Evolutionary conservation across 2,329 filamentous ascomycete genomes (phyloP), one percentile per base, ranked within the genome.

Genomic region (Parascedosporium putredinis): DNA sequence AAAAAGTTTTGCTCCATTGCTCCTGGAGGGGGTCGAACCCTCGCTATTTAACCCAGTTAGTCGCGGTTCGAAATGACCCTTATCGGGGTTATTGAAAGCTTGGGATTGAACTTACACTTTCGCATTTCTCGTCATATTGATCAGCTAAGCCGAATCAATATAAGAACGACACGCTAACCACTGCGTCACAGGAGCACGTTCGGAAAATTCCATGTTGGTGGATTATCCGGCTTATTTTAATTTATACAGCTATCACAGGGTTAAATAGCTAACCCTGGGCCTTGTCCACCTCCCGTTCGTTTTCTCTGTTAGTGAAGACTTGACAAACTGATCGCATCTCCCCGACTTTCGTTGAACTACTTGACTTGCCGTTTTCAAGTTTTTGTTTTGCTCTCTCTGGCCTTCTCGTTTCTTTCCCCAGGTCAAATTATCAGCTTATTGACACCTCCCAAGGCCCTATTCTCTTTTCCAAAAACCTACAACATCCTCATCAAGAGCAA

Each of bases 121-220:
- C 53, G 53, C 53, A 54, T 54, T 54, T 52, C 47, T 49, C 50
- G 51, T 51, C 53, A 54, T 54, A 54, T 54, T 54, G 34, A 51
- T 52, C 51, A 51, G 53, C 16, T 36, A 42, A 36, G 46, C 48
- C 48, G 33, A 33, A 50, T 51, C 49, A 54, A 54, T 54, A 54
- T 54, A 54, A 54, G 53, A 54, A 54, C 53, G 53, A 54, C 53
- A 54, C 53, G 53, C 53, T 54, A 54, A 54, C 53, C 53, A 54
- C 53, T 54, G 53, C 53, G 53, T 54, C 53, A 54, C 53, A 54
- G 53, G 53, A 52, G 52, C 51, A n/a, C 45, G 31, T 50, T 45
- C 48, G 46, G 27, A 31, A 31, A 31, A 31, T 43, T 31, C 46
- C 34, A 38, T 42, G 48, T 53, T 51, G 45, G 46, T 44, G 9